Percentiles rank a stretch among this genome's conserved stretches.
These are phyloP conservation scores for Saccharomyces pastorianus DNA, from an alignment of 1,139 yeast genomes.

Conservation along the genomic window DNA sequence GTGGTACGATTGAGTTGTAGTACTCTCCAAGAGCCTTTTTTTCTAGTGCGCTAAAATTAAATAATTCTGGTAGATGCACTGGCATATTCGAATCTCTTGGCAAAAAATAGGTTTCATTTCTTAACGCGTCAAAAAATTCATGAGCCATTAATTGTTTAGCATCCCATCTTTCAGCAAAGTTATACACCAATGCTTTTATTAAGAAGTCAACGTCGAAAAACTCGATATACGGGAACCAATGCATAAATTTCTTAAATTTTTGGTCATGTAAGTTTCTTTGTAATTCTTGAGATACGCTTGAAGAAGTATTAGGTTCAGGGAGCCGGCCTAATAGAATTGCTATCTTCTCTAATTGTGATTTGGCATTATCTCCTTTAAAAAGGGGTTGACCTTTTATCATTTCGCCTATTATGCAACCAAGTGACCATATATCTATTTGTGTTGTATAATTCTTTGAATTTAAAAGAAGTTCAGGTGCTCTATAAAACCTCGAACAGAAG, in stretches of 20 bases:
- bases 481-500: conserved; percentile 26
- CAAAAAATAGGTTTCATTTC: background rate
- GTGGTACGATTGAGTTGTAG: background rate
- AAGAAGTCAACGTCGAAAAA: background rate
- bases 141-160: background rate
- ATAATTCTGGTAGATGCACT: background rate
- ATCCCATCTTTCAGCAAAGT: background rate
- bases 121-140: background rate
- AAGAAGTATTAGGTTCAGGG: background rate
- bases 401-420: conserved; percentile 78
- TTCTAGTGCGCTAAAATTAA: background rate
- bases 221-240: background rate
- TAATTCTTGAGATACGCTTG: background rate
- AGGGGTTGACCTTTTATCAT: background rate
- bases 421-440: conserved; percentile 76
- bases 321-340: background rate
- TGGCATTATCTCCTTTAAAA: background rate
- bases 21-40: background rate
- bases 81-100: background rate
- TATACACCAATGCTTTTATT: background rate
- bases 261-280: background rate
- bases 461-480: conserved; percentile 75
- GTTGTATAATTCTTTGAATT: conserved; percentile 71
- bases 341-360: background rate
- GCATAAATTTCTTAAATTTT: background rate